A percentile compares a stretch with the other conserved stretches of the same genome.
Evolutionary conservation across 305 asterid species (phyloP).

Genomic region (Fraxinus sp.): DNA sequence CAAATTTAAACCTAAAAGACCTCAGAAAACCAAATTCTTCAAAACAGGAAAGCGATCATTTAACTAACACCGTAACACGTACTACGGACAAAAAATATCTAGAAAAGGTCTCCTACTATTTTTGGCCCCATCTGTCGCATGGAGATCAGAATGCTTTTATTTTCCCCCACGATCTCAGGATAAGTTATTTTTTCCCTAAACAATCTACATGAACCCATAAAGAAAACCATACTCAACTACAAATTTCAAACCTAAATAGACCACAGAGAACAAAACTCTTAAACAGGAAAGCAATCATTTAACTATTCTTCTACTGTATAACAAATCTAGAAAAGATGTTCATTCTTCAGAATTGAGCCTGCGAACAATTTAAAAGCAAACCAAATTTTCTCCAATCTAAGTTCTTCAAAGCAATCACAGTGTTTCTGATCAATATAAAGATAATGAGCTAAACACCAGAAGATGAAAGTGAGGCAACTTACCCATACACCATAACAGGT

Average conservation of each 20-base stretch:
- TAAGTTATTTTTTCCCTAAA: not conserved
- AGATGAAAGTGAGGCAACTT: conserved; percentile 31
- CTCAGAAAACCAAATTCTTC: not conserved
- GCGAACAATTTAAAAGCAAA: not conserved
- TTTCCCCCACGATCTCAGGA: not conserved
- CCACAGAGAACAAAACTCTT: not conserved
- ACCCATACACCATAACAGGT: conserved; percentile 99
- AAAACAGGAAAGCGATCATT: not conserved
- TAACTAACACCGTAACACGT: not conserved
- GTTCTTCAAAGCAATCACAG: not conserved
- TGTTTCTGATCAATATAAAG: not conserved
- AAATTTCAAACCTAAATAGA: not conserved
- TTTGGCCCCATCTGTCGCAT: not conserved
- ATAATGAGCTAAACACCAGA: not conserved
- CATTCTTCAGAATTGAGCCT: not conserved
- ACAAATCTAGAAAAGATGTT: not conserved
- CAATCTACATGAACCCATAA: not conserved
- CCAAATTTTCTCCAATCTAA: not conserved
- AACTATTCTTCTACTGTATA: not conserved
- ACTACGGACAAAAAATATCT: not conserved
- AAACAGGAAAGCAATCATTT: not conserved
- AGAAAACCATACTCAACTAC: not conserved
- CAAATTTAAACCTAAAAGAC: not conserved
- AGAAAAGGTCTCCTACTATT: not conserved
- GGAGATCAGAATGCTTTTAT: not conserved